These are phyloP conservation scores for Trichoderma asperelloides DNA, from an alignment of 495 filamentous ascomycete genomes.

Conservation along the genomic window DNA sequence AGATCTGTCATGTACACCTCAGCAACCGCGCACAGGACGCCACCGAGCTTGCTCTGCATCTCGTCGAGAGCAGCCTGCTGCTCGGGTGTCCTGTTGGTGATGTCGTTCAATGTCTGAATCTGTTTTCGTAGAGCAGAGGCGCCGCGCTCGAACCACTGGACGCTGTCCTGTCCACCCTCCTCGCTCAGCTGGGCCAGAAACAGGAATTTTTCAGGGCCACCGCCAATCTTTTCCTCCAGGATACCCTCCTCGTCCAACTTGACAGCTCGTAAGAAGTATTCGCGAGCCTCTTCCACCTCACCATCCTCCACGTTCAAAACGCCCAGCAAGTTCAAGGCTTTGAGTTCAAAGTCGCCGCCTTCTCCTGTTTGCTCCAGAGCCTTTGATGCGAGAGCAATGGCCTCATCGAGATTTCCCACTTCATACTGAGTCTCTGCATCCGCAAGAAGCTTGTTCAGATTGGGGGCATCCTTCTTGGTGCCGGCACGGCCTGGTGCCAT, in stretches of 20 bases:
- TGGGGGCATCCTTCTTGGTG: conserved; percentile 10
- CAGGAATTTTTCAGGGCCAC: conserved; percentile 88
- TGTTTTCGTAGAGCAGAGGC: conserved; percentile 56
- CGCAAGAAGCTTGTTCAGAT: conserved; percentile 42
- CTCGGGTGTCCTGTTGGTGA: conserved; percentile 26
- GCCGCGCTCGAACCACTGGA: conserved; percentile 82
- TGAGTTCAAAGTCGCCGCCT: conserved; percentile 35
- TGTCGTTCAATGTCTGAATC: conserved; percentile 44
- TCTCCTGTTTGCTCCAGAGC: conserved; percentile 41
- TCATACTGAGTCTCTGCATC: conserved; percentile 62
- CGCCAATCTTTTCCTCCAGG: conserved; percentile 50
- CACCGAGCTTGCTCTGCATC: conserved; percentile 69
- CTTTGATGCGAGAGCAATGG: conserved; percentile 54
- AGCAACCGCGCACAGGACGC: conserved; percentile 77
- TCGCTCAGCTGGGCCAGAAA: conserved; percentile 92
- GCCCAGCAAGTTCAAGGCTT: conserved; percentile 67
- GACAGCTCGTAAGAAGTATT: conserved; percentile 60
- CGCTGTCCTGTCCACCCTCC: conserved; percentile 73
- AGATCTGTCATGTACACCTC: conserved; percentile 99
- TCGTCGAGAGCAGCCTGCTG: conserved; percentile 44
- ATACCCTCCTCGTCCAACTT: conserved; percentile 65
- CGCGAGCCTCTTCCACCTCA: conserved; percentile 59
- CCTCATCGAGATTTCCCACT: conserved; percentile 58
- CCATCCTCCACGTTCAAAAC: conserved; percentile 82
- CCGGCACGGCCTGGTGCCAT: conserved; percentile 8